Evolutionary conservation across 2,329 filamentous ascomycete species (phyloP).

Genomic region (Lachnellula arida): DNA sequence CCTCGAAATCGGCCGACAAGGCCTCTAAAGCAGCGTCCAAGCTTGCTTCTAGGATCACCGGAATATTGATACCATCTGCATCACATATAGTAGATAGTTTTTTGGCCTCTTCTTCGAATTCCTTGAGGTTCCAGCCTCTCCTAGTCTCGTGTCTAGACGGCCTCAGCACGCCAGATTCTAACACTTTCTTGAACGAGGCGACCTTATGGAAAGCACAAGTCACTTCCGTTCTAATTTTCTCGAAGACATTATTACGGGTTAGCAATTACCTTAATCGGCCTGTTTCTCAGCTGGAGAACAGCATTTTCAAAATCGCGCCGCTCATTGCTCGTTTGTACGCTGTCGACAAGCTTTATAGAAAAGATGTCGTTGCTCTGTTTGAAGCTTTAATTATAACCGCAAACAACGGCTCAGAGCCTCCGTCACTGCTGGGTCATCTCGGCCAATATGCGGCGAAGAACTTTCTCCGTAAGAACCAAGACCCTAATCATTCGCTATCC

Average conservation of each 20-base stretch:
- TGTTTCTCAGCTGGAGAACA: constrained; percentile 64
- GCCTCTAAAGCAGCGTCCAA: not conserved
- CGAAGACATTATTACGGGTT: constrained; percentile 65
- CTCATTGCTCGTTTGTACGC: constrained; percentile 74
- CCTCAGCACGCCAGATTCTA: constrained; percentile 54
- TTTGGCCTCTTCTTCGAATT: constrained; percentile 62
- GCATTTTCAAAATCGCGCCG: constrained; percentile 76
- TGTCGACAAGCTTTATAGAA: constrained; percentile 59
- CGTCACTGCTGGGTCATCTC: constrained; percentile 89
- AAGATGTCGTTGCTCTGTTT: constrained; percentile 63
- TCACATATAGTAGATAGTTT: constrained; percentile 74
- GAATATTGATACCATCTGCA: constrained; percentile 62
- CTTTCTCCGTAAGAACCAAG: constrained; percentile 52
- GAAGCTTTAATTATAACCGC: constrained; percentile 69
- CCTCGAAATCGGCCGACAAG: not conserved
- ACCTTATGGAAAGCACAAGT: constrained; percentile 59
- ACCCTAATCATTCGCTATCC: too few relatives aligned
- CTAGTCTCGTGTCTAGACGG: constrained; percentile 64
- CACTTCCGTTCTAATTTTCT: constrained; percentile 58
- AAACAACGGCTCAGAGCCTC: constrained; percentile 66
- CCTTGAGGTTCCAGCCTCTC: constrained; percentile 72
- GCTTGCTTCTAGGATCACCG: constrained; percentile 20
- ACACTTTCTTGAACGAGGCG: constrained; percentile 53
- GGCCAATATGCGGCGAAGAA: constrained; percentile 77
- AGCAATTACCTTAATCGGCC: constrained; percentile 59